Evolutionary conservation across 140 eudicot species (phyloP).

Genomic region (Ambrosia hybrid): DNA sequence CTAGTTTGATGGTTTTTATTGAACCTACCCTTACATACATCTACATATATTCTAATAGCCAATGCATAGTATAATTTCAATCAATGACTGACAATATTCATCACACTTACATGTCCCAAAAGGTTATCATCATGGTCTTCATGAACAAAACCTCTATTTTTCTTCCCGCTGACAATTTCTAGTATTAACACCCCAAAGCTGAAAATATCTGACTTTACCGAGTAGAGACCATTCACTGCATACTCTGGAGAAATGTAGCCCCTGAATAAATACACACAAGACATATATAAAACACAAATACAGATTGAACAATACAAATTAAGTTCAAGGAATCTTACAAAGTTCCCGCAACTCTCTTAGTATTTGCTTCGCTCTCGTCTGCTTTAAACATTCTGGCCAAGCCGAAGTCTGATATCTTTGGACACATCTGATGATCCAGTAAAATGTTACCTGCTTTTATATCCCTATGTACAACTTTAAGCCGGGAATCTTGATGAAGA

Average conservation of each 20-base stretch:
- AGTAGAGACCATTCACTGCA: neutral
- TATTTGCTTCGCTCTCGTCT: constrained; percentile 1
- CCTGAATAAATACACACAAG: neutral
- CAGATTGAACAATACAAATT: neutral
- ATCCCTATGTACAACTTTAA: constrained; percentile 14
- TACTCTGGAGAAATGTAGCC: constrained; percentile 20
- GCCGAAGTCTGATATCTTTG: constrained; percentile 11
- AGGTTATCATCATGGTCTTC: constrained; percentile 16
- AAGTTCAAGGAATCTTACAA: neutral
- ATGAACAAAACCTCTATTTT: constrained; percentile 16
- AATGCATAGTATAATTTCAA: no score
- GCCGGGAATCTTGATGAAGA: constrained; percentile 18
- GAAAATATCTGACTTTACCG: neutral
- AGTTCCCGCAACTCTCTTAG: constrained; percentile 18
- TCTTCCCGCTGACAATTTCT: constrained; percentile 13
- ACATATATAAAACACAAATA: neutral
- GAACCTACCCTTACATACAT: no score
- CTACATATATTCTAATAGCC: no score
- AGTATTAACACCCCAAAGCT: constrained; percentile 8
- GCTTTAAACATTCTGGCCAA: constrained; percentile 17
- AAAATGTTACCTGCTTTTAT: constrained; percentile 8
- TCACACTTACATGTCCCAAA: constrained; percentile 12
- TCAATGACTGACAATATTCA: neutral
- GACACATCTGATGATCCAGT: constrained; percentile 1
- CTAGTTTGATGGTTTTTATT: no score